phyloP scores from a whole-genome alignment of 164 flowering plant genomes.

The Houttuynia cordata region DNA sequence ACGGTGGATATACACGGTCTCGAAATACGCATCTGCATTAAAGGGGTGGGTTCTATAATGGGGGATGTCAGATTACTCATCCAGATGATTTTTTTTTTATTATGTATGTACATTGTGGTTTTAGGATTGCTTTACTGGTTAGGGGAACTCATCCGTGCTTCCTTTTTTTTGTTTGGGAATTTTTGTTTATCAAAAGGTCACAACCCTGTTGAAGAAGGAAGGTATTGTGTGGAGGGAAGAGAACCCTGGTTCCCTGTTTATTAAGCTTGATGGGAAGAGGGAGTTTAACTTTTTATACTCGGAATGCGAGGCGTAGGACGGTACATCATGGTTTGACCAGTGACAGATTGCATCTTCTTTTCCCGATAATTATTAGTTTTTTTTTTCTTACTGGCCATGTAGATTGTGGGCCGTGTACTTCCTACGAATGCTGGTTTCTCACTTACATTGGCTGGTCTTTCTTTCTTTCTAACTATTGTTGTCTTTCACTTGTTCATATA shows the following conservation, averaged over 20 bases:
- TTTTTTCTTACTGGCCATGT: not conserved
- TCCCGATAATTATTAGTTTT: too few relatives aligned
- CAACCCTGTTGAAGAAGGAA: slow-evolving; percentile 48
- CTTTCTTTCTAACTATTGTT: too few relatives aligned
- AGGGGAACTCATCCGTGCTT: too few relatives aligned
- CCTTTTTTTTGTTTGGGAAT: too few relatives aligned
- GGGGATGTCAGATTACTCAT: too few relatives aligned
- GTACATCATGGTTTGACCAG: not conserved
- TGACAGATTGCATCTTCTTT: too few relatives aligned
- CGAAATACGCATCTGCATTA: too few relatives aligned
- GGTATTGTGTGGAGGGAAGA: slow-evolving; percentile 63
- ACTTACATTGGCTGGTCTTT: too few relatives aligned
- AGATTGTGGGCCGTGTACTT: not conserved
- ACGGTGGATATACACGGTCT: too few relatives aligned
- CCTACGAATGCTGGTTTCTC: not conserved
- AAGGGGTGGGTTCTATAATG: too few relatives aligned
- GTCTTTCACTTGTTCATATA: not conserved
- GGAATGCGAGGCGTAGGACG: slow-evolving; percentile 7
- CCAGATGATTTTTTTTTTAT: too few relatives aligned
- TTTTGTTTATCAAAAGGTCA: slow-evolving; percentile 32
- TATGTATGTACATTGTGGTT: not conserved
- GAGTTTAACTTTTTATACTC: slow-evolving; percentile 55
- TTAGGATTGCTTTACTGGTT: too few relatives aligned
- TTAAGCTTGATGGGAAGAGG: slow-evolving; percentile 45
- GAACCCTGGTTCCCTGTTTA: slow-evolving; percentile 56